Conservation (phyloP, 2,329 filamentous ascomycete genomes). For the Calonectria hongkongensis region DNA sequence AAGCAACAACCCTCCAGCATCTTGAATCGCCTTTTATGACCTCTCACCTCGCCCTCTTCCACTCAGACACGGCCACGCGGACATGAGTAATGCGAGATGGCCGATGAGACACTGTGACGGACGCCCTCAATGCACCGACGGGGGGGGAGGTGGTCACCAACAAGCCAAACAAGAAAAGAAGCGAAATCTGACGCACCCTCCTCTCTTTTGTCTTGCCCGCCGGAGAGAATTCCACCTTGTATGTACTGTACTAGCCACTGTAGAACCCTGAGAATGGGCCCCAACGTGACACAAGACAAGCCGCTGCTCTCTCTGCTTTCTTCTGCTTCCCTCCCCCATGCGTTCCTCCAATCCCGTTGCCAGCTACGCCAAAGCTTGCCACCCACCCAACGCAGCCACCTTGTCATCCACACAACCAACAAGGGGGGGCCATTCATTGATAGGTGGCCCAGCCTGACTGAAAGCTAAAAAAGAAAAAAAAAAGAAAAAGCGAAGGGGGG, state of each 20-base stretch:
- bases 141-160: not conserved
- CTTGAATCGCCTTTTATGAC: constrained; percentile 3
- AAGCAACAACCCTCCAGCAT: constrained; percentile 10
- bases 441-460: not conserved
- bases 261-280: constrained; percentile 15
- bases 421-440: not conserved
- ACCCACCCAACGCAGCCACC: constrained; percentile 16
- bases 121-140: not conserved
- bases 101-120: constrained; percentile 22
- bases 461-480: constrained; percentile 2
- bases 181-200: constrained; percentile 12
- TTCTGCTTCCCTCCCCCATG: not conserved
- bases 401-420: constrained; percentile 16
- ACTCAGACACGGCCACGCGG: constrained; percentile 28
- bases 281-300: constrained; percentile 33
- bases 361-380: constrained; percentile 16
- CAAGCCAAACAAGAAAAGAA: not conserved
- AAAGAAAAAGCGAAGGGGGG: not conserved
- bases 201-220: not conserved
- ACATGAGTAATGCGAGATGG: constrained; percentile 26
- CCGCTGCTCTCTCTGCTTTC: constrained; percentile 6
- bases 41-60: constrained; percentile 25
- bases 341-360: constrained; percentile 18
- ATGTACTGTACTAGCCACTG: constrained; percentile 3
- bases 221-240: not conserved